Conservation (phyloP, 495 filamentous ascomycete species). For the Hypoxylon trugodes region DNA sequence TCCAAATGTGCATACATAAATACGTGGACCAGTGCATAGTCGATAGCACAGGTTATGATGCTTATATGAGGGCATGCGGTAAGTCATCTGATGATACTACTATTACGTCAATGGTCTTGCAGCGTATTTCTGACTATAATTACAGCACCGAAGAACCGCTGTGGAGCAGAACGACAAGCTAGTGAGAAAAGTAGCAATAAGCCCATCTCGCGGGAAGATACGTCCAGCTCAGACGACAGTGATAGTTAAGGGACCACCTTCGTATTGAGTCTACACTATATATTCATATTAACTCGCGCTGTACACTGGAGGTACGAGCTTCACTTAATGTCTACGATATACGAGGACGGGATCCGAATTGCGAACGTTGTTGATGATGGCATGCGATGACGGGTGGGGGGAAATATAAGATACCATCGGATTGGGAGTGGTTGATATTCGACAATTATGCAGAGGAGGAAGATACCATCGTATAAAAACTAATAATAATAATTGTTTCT, state of each 20-base stretch:
- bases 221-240: neutral
- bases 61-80: slow-evolving; percentile 30
- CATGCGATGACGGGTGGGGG: neutral
- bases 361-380: neutral
- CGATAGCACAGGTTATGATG: neutral
- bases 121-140: slow-evolving; percentile 10
- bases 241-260: too few species aligned
- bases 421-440: neutral
- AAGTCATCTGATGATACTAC: neutral
- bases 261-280: too few species aligned
- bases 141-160: slow-evolving; percentile 6
- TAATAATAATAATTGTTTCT: slow-evolving; percentile 8
- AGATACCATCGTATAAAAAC: slow-evolving; percentile 9
- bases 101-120: neutral
- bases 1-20: slow-evolving; percentile 11
- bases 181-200: neutral
- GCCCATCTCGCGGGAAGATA: neutral
- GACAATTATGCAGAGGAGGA: neutral
- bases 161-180: neutral
- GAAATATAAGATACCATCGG: slow-evolving; percentile 16
- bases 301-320: neutral
- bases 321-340: slow-evolving; percentile 5
- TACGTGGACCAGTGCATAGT: slow-evolving; percentile 15
- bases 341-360: neutral
- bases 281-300: too few species aligned